Conservation (phyloP, 2,329 filamentous ascomycete genomes). For the Talaromyces pinophilus region DNA sequence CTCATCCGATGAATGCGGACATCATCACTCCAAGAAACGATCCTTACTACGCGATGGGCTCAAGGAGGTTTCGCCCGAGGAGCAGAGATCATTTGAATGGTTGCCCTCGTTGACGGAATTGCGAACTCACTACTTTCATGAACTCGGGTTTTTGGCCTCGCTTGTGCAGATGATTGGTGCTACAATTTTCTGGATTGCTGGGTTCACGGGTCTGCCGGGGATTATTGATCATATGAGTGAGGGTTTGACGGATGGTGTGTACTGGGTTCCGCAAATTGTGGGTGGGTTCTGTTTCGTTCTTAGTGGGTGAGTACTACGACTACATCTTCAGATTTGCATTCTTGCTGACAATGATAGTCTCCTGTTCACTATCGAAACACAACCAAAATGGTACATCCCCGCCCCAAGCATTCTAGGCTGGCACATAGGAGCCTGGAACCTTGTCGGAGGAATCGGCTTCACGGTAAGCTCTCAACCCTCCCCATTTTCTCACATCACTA, state of each 20-base stretch:
- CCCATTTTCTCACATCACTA: not conserved
- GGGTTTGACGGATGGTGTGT: slow-evolving; percentile 55
- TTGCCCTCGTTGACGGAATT: slow-evolving; percentile 60
- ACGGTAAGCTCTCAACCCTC: slow-evolving; percentile 44
- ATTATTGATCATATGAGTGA: slow-evolving; percentile 55
- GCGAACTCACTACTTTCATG: slow-evolving; percentile 60
- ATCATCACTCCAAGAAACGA: slow-evolving; percentile 46
- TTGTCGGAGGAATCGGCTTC: slow-evolving; percentile 64
- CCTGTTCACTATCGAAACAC: slow-evolving; percentile 68
- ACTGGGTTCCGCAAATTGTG: slow-evolving; percentile 64
- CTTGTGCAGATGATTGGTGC: slow-evolving; percentile 59
- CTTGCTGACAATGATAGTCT: slow-evolving; percentile 31
- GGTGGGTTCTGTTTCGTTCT: slow-evolving; percentile 64
- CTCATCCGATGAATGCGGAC: slow-evolving; percentile 35
- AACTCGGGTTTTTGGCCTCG: slow-evolving; percentile 65
- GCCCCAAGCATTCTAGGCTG: slow-evolving; percentile 61
- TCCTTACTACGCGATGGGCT: slow-evolving; percentile 41
- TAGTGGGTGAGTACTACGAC: slow-evolving; percentile 39
- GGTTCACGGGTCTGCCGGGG: slow-evolving; percentile 61
- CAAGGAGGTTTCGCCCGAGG: slow-evolving; percentile 21
- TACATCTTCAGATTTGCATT: too few species aligned
- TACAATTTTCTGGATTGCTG: slow-evolving; percentile 65
- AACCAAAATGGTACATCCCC: slow-evolving; percentile 63
- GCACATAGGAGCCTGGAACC: slow-evolving; percentile 68
- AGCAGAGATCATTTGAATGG: slow-evolving; percentile 57